Base-by-base conservation (phyloP, 768 basidiomycete species). In the Leccinum subgranulosum region DNA sequence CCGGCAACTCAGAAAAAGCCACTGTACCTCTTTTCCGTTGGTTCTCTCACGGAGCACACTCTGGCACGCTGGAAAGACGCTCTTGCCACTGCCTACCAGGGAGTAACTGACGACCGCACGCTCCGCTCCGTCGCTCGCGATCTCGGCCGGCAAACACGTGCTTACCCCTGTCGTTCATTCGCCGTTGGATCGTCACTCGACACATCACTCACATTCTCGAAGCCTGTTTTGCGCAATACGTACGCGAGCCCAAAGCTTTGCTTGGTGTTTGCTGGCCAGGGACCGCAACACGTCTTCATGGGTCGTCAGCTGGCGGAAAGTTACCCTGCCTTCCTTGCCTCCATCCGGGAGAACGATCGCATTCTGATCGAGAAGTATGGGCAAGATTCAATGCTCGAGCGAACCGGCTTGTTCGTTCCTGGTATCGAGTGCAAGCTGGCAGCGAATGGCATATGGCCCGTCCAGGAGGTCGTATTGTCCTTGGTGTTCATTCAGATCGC, bases 211-310 rank as follows among this genome's bases (percentile, higher is more conserved):
- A 73, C 66, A 51, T 72, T 71, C 54, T 74, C 69, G 25, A 68
- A 64, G 50, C 64, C 69, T 23, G 60, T 66, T 29, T 55, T 73
- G 49, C 65, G 66, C n/a, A 66, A 69, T 34, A 49, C 60, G 1
- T 41, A 55, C 9, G 31, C 46, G n/a, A 63, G 61, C 19, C 71
- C 74, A 0, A 75, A 74, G 52, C 62, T 74, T 8, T 72, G 74
- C 27, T 60, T 71, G 46, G 72, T 74, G 10, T 75, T 75, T 52
- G 56, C 73, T 33, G 75, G 73, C 11, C 74, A 75, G 54, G 75
- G 75, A 12, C 73, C 73, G 1, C 74, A 75, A 39, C 72, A 74
- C 43, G 41, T 66, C 43, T 67, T 63, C 53, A 75, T 75, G 74
- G 74, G 74, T 54, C 73, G 74, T 49, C 68, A 73, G 39, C 72